Evolutionary conservation across 768 basidiomycete species (phyloP).

Genomic region (Termitomyces sp.): DNA sequence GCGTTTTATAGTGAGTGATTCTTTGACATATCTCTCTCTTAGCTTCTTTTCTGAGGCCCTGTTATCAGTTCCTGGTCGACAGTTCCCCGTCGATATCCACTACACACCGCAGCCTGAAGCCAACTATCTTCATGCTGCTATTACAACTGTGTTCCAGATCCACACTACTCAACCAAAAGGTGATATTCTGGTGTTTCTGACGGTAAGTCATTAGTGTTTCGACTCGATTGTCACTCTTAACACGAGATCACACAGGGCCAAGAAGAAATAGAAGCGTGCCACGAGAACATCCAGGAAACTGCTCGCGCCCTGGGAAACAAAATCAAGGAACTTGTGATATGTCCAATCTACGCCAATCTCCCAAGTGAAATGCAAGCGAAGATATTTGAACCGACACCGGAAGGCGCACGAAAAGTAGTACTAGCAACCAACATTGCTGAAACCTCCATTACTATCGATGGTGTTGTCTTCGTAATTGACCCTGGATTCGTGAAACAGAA

Average conservation of each 20-base stretch:
- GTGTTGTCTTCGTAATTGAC: constrained; percentile 98
- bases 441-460: constrained; percentile 98
- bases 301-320: constrained; percentile 94
- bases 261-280: constrained; percentile 98
- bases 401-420: constrained; percentile 95
- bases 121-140: constrained; percentile 97
- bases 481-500: constrained; percentile 99
- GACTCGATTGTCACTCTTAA: background rate
- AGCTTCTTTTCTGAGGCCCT: constrained; percentile 7
- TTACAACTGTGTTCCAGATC: constrained; percentile 98
- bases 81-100: constrained; percentile 97
- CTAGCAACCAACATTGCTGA: constrained; percentile 99
- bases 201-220: constrained; percentile 42
- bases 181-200: constrained; percentile 96
- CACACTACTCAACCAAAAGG: constrained; percentile 98
- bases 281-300: constrained; percentile 95
- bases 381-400: constrained; percentile 98
- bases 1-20: constrained; percentile 77
- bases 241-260: constrained; percentile 61
- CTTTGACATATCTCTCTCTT: background rate
- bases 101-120: constrained; percentile 99
- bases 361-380: constrained; percentile 99
- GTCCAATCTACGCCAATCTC: constrained; percentile 98
- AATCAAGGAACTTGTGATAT: constrained; percentile 89
- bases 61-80: constrained; percentile 83